Evolutionary conservation across 2,329 filamentous ascomycete species (phyloP), one percentile per base, ranked within the genome.

Genomic region (Fusarium paranaense): DNA sequence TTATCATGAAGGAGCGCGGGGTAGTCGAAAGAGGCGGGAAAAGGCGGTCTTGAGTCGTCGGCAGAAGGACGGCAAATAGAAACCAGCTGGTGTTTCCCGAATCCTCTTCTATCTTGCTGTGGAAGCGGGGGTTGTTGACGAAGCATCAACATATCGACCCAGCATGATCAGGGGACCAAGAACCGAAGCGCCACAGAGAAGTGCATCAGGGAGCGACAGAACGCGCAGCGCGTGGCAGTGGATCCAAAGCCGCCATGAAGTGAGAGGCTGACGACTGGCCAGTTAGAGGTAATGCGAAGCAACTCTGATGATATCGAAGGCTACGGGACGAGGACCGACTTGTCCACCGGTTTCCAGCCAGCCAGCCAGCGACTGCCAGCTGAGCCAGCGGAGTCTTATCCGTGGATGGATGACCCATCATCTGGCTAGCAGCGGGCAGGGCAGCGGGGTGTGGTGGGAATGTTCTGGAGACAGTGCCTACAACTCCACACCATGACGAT

Each of bases 401-500:
- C 45, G 62, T 66, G 35, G 60, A 69, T 66, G 47, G 58, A 72
- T 22, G 59, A 62, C 64, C 66, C 69, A 63, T 69, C 58, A 66
- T 59, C 54, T 69, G 58, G 61, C 30, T 42, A 50, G 72, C 18
- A 32, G 47, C 47, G 47, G 52, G 71, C 62, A 69, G 40, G 32
- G 56, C 52, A 59, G 64, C 38, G 57, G 61, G 64, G 57, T 62
- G 42, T 47, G 69, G 33, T 58, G 64, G 67, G 47, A 58, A 66
- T 60, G 32, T 35, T 62, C 35, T 58, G 42, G 30, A 61, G 35
- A 66, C 58, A 69, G 25, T 32, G 56, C 38, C 37, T 27, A 40
- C n/a, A 22, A 47, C 20, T 45, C 16, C 27, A 52, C 58, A 45
- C 58, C 52, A 52, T 63, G n/a, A 42, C 45, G 6, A 54, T 38